Evolutionary conservation across 1,284 basidiomycete genomes (phyloP).

Genomic region (Trichosporon asahii): DNA sequence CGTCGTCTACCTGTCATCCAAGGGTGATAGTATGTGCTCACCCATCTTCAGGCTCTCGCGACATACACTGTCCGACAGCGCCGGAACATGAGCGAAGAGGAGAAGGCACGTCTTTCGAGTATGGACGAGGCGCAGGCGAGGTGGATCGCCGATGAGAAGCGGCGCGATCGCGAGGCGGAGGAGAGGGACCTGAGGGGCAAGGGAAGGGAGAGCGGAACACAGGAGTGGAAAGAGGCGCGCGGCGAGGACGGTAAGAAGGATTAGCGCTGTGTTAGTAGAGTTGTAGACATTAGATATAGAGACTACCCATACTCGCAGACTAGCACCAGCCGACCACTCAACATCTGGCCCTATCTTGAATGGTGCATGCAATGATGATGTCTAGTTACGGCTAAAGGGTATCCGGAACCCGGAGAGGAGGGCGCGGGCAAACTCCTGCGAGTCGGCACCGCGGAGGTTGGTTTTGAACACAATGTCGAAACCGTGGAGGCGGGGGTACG

Average conservation of each 20-base stretch:
- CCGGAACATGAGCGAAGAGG: constrained; percentile 12
- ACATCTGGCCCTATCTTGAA: background rate
- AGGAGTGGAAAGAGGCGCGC: constrained; percentile 52
- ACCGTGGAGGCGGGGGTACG: constrained; percentile 77
- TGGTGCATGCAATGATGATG: constrained; percentile 10
- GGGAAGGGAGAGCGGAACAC: constrained; percentile 50
- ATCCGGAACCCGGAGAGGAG: constrained; percentile 84
- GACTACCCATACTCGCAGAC: no score
- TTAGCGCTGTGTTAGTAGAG: background rate
- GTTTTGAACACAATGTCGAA: constrained; percentile 91
- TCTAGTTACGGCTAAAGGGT: constrained; percentile 61
- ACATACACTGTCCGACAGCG: constrained; percentile 27
- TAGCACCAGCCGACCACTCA: no score
- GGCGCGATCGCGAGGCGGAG: constrained; percentile 35
- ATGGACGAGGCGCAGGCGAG: constrained; percentile 44
- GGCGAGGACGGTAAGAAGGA: constrained; percentile 39
- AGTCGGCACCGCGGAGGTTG: constrained; percentile 73
- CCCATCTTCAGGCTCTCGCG: constrained; percentile 27
- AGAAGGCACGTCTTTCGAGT: constrained; percentile 28
- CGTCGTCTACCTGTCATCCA: no score
- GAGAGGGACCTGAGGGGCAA: constrained; percentile 37
- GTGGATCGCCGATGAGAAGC: constrained; percentile 41
- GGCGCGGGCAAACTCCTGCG: constrained; percentile 78
- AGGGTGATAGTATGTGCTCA: no score
- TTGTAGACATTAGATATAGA: constrained; percentile 22